Evolutionary conservation across 1,284 basidiomycete genomes (phyloP).

Genomic region (Coniferiporia sulphurascens): DNA sequence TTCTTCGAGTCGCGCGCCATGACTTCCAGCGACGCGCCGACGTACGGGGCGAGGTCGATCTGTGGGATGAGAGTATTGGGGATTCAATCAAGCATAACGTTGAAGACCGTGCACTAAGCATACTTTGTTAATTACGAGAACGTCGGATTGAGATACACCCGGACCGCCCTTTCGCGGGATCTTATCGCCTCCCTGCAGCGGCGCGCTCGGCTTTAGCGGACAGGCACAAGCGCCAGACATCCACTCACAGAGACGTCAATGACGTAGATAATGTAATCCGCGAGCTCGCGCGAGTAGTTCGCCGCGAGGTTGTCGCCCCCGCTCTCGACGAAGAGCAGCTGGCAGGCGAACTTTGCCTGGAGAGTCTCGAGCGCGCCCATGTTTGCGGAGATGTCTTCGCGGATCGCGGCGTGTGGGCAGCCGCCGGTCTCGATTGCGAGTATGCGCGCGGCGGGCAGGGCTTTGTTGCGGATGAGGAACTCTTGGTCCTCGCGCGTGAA

Average conservation of each 20-base stretch:
- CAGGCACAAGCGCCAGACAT: slow-evolving; percentile 7
- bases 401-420: slow-evolving; percentile 92
- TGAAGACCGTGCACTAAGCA: slow-evolving; percentile 2
- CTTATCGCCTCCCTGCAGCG: slow-evolving; percentile 84
- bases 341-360: slow-evolving; percentile 84
- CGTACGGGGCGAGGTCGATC: slow-evolving; percentile 91
- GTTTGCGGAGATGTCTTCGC: slow-evolving; percentile 97
- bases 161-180: slow-evolving; percentile 98
- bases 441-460: slow-evolving; percentile 82
- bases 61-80: slow-evolving; percentile 28
- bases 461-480: slow-evolving; percentile 90
- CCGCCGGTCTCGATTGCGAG: slow-evolving; percentile 96
- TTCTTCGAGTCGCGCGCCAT: slow-evolving; percentile 91
- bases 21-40: slow-evolving; percentile 89
- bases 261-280: slow-evolving; percentile 97
- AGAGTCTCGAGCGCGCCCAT: slow-evolving; percentile 92
- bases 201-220: slow-evolving; percentile 8
- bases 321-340: slow-evolving; percentile 89
- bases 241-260: slow-evolving; percentile 71
- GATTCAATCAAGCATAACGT: background rate
- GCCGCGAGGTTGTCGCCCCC: slow-evolving; percentile 96
- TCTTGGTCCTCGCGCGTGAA: slow-evolving; percentile 98
- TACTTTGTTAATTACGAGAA: slow-evolving; percentile 94
- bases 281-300: slow-evolving; percentile 93
- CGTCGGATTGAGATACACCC: slow-evolving; percentile 92